Evolutionary conservation across 148 eudicot species (phyloP).

Genomic region (Persicaria maculosa): DNA sequence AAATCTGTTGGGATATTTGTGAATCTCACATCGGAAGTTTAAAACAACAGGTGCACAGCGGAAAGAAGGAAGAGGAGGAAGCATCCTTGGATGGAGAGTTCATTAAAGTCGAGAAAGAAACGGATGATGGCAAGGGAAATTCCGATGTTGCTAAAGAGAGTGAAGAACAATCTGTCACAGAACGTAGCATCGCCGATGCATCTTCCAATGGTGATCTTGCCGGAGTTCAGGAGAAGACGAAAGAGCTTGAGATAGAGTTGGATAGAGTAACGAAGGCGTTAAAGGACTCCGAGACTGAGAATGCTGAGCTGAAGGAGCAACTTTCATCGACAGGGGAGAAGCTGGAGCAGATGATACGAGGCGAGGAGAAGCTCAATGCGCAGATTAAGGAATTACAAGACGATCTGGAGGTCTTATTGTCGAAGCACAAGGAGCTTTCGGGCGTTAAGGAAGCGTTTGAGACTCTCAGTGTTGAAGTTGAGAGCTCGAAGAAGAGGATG

Average conservation of each 20-base stretch:
- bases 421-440: slow-evolving; percentile 54
- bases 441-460: slow-evolving; percentile 67
- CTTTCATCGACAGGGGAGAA: slow-evolving; percentile 34
- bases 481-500: slow-evolving; percentile 68
- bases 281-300: slow-evolving; percentile 62
- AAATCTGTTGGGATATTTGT: too few species aligned
- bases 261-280: slow-evolving; percentile 35
- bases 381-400: slow-evolving; percentile 61
- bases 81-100: slow-evolving; percentile 70
- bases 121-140: slow-evolving; percentile 37
- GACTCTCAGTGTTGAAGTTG: slow-evolving; percentile 53
- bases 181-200: slow-evolving; percentile 24
- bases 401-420: slow-evolving; percentile 55
- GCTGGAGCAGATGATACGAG: slow-evolving; percentile 39
- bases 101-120: slow-evolving; percentile 82
- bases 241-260: slow-evolving; percentile 68
- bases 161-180: slow-evolving; percentile 26
- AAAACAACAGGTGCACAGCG: slow-evolving; percentile 27
- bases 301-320: slow-evolving; percentile 47
- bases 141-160: slow-evolving; percentile 24
- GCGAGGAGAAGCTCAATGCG: slow-evolving; percentile 43
- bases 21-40: neutral
- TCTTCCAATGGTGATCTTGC: slow-evolving; percentile 47
- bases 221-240: slow-evolving; percentile 69
- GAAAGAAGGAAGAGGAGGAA: slow-evolving; percentile 59